A percentile compares a stretch with the other conserved stretches of the same genome.
Conservation (phyloP, 2,329 filamentous ascomycete species). For the Moelleriella libera region DNA sequence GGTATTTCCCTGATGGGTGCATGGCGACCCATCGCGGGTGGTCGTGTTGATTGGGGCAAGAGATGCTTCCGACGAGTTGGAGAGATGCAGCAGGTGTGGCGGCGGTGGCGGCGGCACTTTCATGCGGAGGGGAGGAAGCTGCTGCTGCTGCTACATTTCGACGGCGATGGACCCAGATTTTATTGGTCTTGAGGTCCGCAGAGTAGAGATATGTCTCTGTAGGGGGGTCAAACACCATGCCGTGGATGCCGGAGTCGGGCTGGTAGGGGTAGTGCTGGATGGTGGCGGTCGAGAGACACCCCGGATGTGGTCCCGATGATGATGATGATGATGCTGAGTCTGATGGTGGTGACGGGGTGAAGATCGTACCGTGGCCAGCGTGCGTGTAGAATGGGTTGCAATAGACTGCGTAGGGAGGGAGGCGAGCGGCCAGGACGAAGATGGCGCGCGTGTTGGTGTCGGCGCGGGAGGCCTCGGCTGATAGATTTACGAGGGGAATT, state of each 20-base stretch:
- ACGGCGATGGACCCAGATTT: conserved; percentile 75
- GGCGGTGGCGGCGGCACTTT: no score
- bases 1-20: conserved; percentile 60
- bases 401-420: conserved; percentile 71
- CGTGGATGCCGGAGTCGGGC: conserved; percentile 58
- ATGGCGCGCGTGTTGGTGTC: conserved; percentile 78
- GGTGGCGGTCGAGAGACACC: conserved; percentile 22
- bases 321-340: conserved; percentile 25
- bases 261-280: conserved; percentile 63
- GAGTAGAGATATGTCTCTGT: conserved; percentile 65
- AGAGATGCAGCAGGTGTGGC: conserved; percentile 32
- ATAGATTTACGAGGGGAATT: neutral
- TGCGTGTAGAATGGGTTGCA: conserved; percentile 84
- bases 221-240: conserved; percentile 62
- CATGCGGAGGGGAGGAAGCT: no score
- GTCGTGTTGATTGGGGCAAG: conserved; percentile 56
- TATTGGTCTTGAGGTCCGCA: conserved; percentile 64
- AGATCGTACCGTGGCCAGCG: conserved; percentile 70
- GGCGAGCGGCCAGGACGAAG: conserved; percentile 67
- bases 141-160: no score
- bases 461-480: conserved; percentile 52
- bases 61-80: conserved; percentile 55
- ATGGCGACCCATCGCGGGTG: conserved; percentile 84
- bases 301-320: no score
- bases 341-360: conserved; percentile 43